phyloP scores from a whole-genome alignment of 2,329 filamentous ascomycete species.

The Samsoniella hepiali region DNA sequence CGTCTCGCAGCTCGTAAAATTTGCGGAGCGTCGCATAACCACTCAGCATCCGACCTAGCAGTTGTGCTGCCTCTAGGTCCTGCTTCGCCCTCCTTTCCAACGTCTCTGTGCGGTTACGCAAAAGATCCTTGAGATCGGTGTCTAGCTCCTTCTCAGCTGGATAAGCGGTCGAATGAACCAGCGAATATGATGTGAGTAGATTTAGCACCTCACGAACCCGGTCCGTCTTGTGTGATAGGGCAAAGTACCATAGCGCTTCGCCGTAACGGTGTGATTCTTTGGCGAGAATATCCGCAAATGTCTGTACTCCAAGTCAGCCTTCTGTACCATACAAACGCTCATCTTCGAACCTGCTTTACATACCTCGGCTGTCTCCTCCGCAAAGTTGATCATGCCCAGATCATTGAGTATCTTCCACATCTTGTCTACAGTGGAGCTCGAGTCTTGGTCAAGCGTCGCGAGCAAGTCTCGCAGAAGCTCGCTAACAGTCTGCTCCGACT shows the following conservation, averaged over 20 bases:
- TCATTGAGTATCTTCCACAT: slow-evolving; percentile 75
- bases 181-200: slow-evolving; percentile 79
- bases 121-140: slow-evolving; percentile 63
- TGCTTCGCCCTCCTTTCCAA: slow-evolving; percentile 68
- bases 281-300: slow-evolving; percentile 76
- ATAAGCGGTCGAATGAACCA: slow-evolving; percentile 80
- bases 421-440: slow-evolving; percentile 72
- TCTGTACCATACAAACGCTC: slow-evolving; percentile 28
- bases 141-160: slow-evolving; percentile 72
- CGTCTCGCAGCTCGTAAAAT: slow-evolving; percentile 85
- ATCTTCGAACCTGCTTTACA: no score
- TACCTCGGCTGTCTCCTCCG: slow-evolving; percentile 79
- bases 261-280: slow-evolving; percentile 75
- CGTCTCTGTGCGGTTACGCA: slow-evolving; percentile 68
- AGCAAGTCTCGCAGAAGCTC: slow-evolving; percentile 68
- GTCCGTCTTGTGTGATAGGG: slow-evolving; percentile 71
- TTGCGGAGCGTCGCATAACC: slow-evolving; percentile 88
- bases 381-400: slow-evolving; percentile 74
- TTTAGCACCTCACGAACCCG: slow-evolving; percentile 86
- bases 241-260: slow-evolving; percentile 85
- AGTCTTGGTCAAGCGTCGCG: slow-evolving; percentile 59
- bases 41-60: slow-evolving; percentile 81
- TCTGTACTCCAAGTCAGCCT: slow-evolving; percentile 47
- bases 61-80: slow-evolving; percentile 76
- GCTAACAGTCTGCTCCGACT: slow-evolving; percentile 70